Evolutionary conservation across 176 grass and related monocot genomes (phyloP).

Genomic region (Paspalum vaginatum): DNA sequence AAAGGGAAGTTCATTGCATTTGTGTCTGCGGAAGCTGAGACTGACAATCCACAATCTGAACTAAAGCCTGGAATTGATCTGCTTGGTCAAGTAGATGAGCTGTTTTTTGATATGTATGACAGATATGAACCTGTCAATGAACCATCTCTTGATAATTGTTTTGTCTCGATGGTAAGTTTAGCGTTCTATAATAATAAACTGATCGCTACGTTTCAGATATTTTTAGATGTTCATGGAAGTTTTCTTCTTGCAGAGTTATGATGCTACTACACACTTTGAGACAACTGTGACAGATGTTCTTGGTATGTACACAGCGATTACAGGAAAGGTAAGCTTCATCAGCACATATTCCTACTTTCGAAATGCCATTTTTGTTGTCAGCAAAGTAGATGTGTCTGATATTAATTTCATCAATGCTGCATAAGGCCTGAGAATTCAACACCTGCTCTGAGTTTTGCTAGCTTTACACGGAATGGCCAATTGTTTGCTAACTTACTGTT

Average conservation of each 20-base stretch:
- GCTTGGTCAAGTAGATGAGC: constrained; percentile 82
- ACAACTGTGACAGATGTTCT: constrained; percentile 83
- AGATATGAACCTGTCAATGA: constrained; percentile 82
- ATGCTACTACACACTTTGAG: constrained; percentile 91
- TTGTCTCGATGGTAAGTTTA: constrained; percentile 69
- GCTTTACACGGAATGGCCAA: neutral
- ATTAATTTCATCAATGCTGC: neutral
- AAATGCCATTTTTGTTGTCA: neutral
- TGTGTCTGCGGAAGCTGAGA: constrained; percentile 85
- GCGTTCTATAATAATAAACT: neutral
- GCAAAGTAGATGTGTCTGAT: neutral
- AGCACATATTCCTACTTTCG: neutral
- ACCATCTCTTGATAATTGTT: constrained; percentile 86
- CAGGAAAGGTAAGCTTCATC: constrained; percentile 71
- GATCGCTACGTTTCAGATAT: constrained; percentile 1
- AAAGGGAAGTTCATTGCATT: constrained; percentile 91
- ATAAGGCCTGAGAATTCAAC: neutral
- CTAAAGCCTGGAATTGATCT: constrained; percentile 80
- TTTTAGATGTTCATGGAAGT: constrained; percentile 21
- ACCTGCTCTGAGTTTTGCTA: neutral
- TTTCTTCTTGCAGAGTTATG: constrained; percentile 71
- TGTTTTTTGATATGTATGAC: constrained; percentile 89
- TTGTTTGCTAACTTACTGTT: neutral
- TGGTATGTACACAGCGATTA: constrained; percentile 82
- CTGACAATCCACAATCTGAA: constrained; percentile 63